Percentiles rank a stretch among this genome's conserved stretches.
Conservation (phyloP, 1,139 yeast genomes). For the Candida dubliniensis region DNA sequence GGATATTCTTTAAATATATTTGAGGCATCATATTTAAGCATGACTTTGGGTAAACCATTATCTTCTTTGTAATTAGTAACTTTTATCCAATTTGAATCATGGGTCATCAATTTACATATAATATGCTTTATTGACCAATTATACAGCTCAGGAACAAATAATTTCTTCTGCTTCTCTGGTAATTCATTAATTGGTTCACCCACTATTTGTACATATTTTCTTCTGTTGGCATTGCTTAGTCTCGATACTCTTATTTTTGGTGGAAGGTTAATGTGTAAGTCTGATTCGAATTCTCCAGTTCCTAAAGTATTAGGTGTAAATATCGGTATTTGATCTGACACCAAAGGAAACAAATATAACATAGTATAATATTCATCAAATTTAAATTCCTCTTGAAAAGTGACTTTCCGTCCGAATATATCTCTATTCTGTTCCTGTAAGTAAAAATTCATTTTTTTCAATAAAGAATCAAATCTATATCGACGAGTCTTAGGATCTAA, state of each 20-base stretch:
- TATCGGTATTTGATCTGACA: slow-evolving; percentile 16
- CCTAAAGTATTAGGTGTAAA: slow-evolving; percentile 23
- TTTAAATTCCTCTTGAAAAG: slow-evolving; percentile 14
- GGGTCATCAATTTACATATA: slow-evolving; percentile 9
- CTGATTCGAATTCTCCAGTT: slow-evolving; percentile 20
- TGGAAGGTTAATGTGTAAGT: slow-evolving; percentile 1
- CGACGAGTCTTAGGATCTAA: slow-evolving; percentile 11
- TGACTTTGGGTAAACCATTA: slow-evolving; percentile 11
- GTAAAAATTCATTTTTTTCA: slow-evolving; percentile 15
- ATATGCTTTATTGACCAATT: slow-evolving; percentile 8
- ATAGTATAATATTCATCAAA: slow-evolving; percentile 25
- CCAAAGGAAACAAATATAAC: slow-evolving; percentile 29
- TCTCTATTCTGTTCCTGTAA: slow-evolving; percentile 19
- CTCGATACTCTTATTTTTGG: not conserved
- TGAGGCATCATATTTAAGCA: slow-evolving; percentile 11
- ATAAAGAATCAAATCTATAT: slow-evolving; percentile 13
- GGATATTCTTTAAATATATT: slow-evolving; percentile 10
- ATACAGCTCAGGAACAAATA: slow-evolving; percentile 5
- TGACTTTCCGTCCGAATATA: slow-evolving; percentile 25
- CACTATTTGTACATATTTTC: not conserved
- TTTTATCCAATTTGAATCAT: slow-evolving; percentile 1
- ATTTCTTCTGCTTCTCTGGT: not conserved
- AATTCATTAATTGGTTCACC: not conserved
- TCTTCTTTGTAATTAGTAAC: slow-evolving; percentile 10
- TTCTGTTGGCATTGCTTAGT: not conserved